Evolutionary conservation across 2,329 filamentous ascomycete species (phyloP), one percentile per base, ranked within the genome.

Genomic region (Clonostachys sp.): DNA sequence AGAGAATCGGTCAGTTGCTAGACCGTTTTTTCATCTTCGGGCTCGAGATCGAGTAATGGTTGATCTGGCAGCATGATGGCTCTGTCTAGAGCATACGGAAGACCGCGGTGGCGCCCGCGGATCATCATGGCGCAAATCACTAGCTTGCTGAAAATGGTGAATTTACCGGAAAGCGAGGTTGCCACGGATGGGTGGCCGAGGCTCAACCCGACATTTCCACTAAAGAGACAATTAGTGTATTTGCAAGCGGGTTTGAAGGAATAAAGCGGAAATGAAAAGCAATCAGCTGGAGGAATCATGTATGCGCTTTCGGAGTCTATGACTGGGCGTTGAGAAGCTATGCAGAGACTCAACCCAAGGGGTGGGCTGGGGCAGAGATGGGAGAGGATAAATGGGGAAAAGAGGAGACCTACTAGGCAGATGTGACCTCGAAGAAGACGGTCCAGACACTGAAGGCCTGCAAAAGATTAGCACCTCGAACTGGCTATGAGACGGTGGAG

Each of bases 51-150:
- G 1, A 33, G 24, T 33, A 34, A 39, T n/a, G 45, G 36, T 20
- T 46, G 39, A 20, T 49, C 48, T 16, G 46, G 62, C 6, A 67
- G 47, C 41, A 61, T 58, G 30, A 68, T 62, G 16, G 65, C 64
- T 3, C 61, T 58, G 45, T 68, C 65, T 5, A 68, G 55, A 1
- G 55, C 47, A 36, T 66, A 65, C 0, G 64, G 64, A 8, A 68
- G 53, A 1, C 61, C 61, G 1, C 65, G 58, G 41, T 68, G 65
- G 2, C 65, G 60, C 3, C 65, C 65, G 14, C 65, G 60, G 20
- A 68, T 56, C 65, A 68, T 68, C 59, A 65, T 64, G 34, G 57
- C 57, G 44, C 64, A 67, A 14, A 68, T 55, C 41, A 68, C 55
- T 1, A 68, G 47, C 49, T 68, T 68, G 51, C 64, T 61, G 33